Evolutionary conservation across 2,329 filamentous ascomycete genomes (phyloP), one percentile per base, ranked within the genome.

Genomic region (Cladorrhinum sp.): DNA sequence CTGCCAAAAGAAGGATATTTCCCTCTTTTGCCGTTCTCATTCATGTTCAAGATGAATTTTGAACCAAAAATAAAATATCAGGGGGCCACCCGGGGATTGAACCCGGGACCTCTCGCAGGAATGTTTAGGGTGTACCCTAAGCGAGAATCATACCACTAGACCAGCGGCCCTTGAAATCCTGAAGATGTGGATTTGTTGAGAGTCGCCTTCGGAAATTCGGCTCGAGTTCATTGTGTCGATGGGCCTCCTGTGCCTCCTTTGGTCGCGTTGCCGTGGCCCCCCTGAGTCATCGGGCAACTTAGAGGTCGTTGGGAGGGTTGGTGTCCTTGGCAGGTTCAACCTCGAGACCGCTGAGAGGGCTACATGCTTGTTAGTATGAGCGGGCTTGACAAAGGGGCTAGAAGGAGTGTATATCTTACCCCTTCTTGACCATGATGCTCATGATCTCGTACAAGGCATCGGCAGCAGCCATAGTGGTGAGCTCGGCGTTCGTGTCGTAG

Each of bases 371-470:
- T n/a, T n/a, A n/a, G n/a, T n/a, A n/a, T n/a, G n/a, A n/a, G n/a
- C n/a, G n/a, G n/a, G n/a, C n/a, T 32, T 6, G 29, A 7, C 7
- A 13, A 32, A 13, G 29, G 7, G 13, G 29, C 29, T 7, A 32
- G 29, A 13, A 13, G 29, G 13, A 32, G 6, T 6, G 13, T 7
- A 32, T 32, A 12, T 32, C 53, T 3, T 8, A 56, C 53, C 89
- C 90, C 68, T 86, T 87, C 81, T 92, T 91, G 16, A 92, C 88
- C 89, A 92, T 93, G 62, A 93, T 81, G 12, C 85, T 90, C 83
- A 92, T 89, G 52, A 93, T 84, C 74, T 93, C 89, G 69, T 89
- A 93, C 20, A 93, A 75, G 0, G 84, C 83, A 73, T 92, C 74
- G 3, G 87, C 87, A 2, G 87, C 86, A 1, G 86, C 86, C 86